Evolutionary conservation across 208 protist species (phyloP).

Genomic region (Polymyxa betae): DNA sequence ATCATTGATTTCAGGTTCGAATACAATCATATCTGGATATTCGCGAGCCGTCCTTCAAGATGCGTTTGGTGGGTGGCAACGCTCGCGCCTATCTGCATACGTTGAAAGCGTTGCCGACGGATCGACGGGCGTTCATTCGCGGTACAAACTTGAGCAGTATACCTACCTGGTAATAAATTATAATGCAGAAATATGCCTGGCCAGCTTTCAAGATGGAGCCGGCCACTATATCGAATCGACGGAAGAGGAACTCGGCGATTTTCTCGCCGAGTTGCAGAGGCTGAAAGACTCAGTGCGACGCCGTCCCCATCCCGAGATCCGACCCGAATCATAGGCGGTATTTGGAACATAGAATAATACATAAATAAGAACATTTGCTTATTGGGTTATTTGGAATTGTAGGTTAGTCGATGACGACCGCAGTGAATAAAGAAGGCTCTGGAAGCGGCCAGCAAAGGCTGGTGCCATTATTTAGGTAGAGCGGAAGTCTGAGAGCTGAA

Average conservation of each 20-base stretch:
- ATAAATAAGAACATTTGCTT: neutral
- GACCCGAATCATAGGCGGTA: neutral
- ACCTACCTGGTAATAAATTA: neutral
- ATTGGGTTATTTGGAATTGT: neutral
- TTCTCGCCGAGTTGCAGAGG: neutral
- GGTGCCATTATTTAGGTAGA: too few species aligned
- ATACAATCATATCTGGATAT: slow-evolving; percentile 40
- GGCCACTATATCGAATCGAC: slow-evolving; percentile 25
- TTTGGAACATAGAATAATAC: neutral
- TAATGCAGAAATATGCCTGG: neutral
- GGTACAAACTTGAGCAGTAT: neutral
- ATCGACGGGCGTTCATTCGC: neutral
- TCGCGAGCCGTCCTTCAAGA: neutral
- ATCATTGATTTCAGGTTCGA: neutral
- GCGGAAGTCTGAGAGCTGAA: neutral
- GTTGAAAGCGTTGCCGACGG: slow-evolving; percentile 1
- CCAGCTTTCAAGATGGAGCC: neutral
- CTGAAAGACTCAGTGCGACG: neutral
- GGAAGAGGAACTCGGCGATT: neutral
- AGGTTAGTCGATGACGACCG: neutral
- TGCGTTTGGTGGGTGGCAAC: slow-evolving; percentile 13
- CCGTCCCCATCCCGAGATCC: neutral
- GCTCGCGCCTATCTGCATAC: slow-evolving; percentile 4
- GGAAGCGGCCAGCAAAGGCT: too few species aligned
- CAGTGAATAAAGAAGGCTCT: too few species aligned